phyloP scores from a whole-genome alignment of 441 rosid species.

The Rhodomyrtus psidioides region DNA sequence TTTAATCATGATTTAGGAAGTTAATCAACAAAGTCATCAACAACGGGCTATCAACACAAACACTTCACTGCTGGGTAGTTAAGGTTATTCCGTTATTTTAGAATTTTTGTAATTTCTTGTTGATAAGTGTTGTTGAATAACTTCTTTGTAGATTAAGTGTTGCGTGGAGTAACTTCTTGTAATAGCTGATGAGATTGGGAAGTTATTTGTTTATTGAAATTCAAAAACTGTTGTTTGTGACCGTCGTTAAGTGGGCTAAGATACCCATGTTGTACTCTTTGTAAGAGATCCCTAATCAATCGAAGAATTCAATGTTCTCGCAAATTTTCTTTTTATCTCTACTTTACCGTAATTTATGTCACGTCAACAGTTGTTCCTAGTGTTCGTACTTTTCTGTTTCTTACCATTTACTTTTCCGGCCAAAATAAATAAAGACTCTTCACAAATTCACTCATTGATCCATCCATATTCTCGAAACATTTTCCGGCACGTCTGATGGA shows the following conservation, averaged over 20 bases:
- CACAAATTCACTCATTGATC: neutral
- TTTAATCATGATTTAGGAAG: neutral
- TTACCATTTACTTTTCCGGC: neutral
- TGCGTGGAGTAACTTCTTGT: neutral
- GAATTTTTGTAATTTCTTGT: neutral
- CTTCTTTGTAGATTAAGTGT: neutral
- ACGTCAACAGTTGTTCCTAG: neutral
- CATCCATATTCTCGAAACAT: neutral
- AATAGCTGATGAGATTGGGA: neutral
- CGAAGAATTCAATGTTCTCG: neutral
- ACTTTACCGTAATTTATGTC: neutral
- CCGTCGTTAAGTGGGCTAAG: neutral
- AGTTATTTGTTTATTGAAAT: neutral
- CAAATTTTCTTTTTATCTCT: neutral
- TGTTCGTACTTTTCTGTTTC: neutral
- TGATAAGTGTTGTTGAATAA: neutral
- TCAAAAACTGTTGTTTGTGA: neutral
- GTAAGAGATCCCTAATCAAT: neutral
- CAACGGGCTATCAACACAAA: neutral
- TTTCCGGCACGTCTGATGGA: neutral
- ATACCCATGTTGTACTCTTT: neutral
- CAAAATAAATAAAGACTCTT: neutral
- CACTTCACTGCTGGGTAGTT: too few species aligned
- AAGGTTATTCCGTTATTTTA: neutral
- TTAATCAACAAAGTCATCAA: neutral